Base-by-base conservation (phyloP, 2,329 filamentous ascomycete genomes). In the Phoma herbarum region DNA sequence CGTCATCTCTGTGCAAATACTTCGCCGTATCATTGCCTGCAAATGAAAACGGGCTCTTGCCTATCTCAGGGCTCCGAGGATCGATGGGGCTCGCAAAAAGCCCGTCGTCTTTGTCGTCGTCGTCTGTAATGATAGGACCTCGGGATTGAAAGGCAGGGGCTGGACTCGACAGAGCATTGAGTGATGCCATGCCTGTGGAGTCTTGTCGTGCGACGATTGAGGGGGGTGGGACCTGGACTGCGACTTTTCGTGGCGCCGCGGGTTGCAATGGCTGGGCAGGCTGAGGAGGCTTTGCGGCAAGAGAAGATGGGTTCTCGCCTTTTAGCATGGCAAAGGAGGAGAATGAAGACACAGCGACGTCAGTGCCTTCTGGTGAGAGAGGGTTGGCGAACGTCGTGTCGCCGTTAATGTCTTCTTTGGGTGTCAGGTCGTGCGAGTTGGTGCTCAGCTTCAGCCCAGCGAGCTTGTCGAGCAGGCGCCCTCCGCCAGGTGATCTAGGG, bases 61-160 rank as follows among this genome's bases (percentile, higher is more conserved):
- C 87, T 82, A 95, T 92, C 66, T 96, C 92, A 0, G 93, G 93
- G 69, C 91, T 93, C 49, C 93, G 84, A 1, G 93, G 93, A 70
- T 91, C 94, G 79, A 97, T 87, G 1, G 92, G 92, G 51, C 96
- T 84, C 0, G 92, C 93, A 72, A 97, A 97, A 2, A 97, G 82
- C 39, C 91, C 93, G 58, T 96, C 92, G 65, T 92, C 90, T 0
- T 84, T 85, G 39, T 89, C 86, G 6, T 82, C 78, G 10, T 78
- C 75, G 4, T 69, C 68, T 20, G 47, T 23, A 29, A 28, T n/a
- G 23, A 77, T 71, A 48, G 18, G 74, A 3, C 65, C 70, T 42
- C 75, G 67, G 10, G 68, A 66, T 62, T 76, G 59, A 45, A 75
- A 77, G 4, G 64, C 35, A 1, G 70, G 72, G 7, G 62, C 67